Base-by-base conservation (phyloP, 2,329 filamentous ascomycete genomes). In the Fusarium piperis region DNA sequence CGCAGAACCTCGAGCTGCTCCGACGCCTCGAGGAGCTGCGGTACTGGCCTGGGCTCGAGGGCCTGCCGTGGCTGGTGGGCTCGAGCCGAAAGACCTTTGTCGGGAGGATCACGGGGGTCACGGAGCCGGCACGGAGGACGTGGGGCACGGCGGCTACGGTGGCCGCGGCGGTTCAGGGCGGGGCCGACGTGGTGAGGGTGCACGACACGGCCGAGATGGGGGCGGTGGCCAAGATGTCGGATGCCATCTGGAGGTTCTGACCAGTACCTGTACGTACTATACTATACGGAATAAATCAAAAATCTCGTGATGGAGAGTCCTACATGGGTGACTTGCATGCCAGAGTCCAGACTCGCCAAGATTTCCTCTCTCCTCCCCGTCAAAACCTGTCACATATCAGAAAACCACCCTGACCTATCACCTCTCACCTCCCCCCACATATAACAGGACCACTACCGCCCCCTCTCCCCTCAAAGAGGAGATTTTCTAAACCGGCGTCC, bases 111-210 rank as follows among this genome's bases (percentile, higher is more conserved):
- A 97, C 95, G 0, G 93, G 92, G 0, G 93, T 94, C 2, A 81
- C 88, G 67, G 88, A 90, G 74, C 89, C 94, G 1, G 87, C 85
- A 67, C 89, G 94, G 74, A 88, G 95, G 68, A 86, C 88, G 10
- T 96, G 91, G 90, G 96, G 96, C 12, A 98, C 96, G 3, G 95
- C 94, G 12, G 94, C 93, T 12, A 93, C 94, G 0, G 93, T 98
- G 10, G 92, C 93, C 4, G 94, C 94, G 8, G 94, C 94, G 51
- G 88, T 99, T 32, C 90, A 92, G 68, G 94, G 94, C 8, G 96
- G 96, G 3, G 95, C 95, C 26, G 95, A 98, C 84, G 90, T 99
- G 65, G 91, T 98, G 51, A 87, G 96, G 58, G 94, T 99, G 44
- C 96, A 99, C 82, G 95, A 98, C 83, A 93, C 95, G 15, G 82